phyloP scores from a whole-genome alignment of 2,329 filamentous ascomycete species.

The Alternaria rosae region DNA sequence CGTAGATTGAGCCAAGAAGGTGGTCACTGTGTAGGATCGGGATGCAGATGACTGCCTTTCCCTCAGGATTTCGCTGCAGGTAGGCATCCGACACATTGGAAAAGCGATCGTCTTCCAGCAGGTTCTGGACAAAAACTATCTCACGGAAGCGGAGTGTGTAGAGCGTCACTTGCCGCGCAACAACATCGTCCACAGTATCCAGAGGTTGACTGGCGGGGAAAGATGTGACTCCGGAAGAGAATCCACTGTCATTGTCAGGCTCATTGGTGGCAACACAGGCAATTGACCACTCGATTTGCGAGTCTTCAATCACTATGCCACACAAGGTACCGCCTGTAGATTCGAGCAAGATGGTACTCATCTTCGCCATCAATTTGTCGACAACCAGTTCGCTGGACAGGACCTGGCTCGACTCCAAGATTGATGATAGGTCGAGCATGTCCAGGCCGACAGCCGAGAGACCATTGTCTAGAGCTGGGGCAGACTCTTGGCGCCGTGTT shows the following conservation, averaged over 20 bases:
- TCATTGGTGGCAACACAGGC: slow-evolving; percentile 78
- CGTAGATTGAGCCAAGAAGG: slow-evolving; percentile 76
- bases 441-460: slow-evolving; percentile 73
- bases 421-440: slow-evolving; percentile 82
- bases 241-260: slow-evolving; percentile 30
- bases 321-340: slow-evolving; percentile 78
- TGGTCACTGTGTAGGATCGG: slow-evolving; percentile 78
- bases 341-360: slow-evolving; percentile 82
- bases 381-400: slow-evolving; percentile 80
- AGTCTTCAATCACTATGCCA: slow-evolving; percentile 76
- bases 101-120: slow-evolving; percentile 78
- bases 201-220: slow-evolving; percentile 72
- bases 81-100: slow-evolving; percentile 76
- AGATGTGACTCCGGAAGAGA: slow-evolving; percentile 63
- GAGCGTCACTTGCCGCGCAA: slow-evolving; percentile 78
- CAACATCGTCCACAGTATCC: slow-evolving; percentile 67
- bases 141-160: slow-evolving; percentile 81
- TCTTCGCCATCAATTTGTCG: slow-evolving; percentile 77
- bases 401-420: slow-evolving; percentile 79
- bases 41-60: slow-evolving; percentile 79
- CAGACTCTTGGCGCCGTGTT: slow-evolving; percentile 48
- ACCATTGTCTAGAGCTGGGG: slow-evolving; percentile 66
- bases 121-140: slow-evolving; percentile 75
- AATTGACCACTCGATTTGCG: slow-evolving; percentile 71
- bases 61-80: slow-evolving; percentile 71